These are phyloP conservation scores for Mortierella sp. DNA, from an alignment of 371 early-diverging fungal species.

Conservation along the genomic window DNA sequence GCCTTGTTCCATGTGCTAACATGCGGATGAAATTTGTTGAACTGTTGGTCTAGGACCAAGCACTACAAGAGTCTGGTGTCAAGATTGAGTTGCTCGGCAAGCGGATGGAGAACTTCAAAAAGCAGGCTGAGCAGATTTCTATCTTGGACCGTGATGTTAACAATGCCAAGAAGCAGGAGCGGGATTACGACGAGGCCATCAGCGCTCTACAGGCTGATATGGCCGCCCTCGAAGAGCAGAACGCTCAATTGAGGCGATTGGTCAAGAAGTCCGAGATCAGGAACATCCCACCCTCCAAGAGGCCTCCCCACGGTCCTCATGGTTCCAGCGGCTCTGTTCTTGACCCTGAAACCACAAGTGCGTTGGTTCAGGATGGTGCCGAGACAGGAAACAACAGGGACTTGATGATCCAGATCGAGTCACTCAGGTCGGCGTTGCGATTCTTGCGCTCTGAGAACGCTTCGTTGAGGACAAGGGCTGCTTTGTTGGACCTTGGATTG, in stretches of 20 bases:
- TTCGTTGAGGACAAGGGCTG: slow-evolving; percentile 74
- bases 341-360: slow-evolving; percentile 23
- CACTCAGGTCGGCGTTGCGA: slow-evolving; percentile 79
- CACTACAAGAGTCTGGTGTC: slow-evolving; percentile 80
- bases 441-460: slow-evolving; percentile 87
- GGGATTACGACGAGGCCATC: slow-evolving; percentile 80
- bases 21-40: background rate
- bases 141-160: slow-evolving; percentile 72
- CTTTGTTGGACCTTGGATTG: slow-evolving; percentile 61
- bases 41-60: slow-evolving; percentile 73
- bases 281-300: slow-evolving; percentile 36
- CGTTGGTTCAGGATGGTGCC: slow-evolving; percentile 18
- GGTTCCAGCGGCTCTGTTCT: slow-evolving; percentile 18
- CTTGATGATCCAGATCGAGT: slow-evolving; percentile 67
- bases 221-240: slow-evolving; percentile 75
- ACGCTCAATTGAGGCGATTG: slow-evolving; percentile 65
- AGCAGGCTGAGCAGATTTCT: slow-evolving; percentile 75
- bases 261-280: slow-evolving; percentile 34
- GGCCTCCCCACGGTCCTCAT: slow-evolving; percentile 34
- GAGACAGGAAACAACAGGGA: slow-evolving; percentile 28
- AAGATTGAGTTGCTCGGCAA: slow-evolving; percentile 86
- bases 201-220: slow-evolving; percentile 82
- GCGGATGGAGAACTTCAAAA: slow-evolving; percentile 75
- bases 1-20: background rate
- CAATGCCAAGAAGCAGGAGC: slow-evolving; percentile 73